phyloP scores from a whole-genome alignment of 345 rosid genomes.

The Moricandia arvensis region DNA sequence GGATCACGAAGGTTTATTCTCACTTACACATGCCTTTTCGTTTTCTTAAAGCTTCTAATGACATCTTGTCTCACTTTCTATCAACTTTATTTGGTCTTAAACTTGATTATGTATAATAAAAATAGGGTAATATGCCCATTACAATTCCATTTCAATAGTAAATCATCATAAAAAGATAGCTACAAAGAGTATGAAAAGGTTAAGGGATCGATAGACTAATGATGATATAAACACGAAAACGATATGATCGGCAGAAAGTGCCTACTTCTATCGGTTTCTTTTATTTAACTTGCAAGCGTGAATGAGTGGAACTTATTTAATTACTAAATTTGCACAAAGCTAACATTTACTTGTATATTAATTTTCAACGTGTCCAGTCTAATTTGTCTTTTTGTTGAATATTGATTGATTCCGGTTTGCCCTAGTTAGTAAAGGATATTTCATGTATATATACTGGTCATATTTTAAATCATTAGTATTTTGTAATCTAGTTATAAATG shows the following conservation, averaged over 20 bases:
- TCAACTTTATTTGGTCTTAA: slow-evolving; percentile 21
- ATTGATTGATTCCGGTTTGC: slow-evolving; percentile 7
- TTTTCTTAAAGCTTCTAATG: slow-evolving; percentile 26
- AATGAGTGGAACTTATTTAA: background rate
- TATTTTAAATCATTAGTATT: background rate
- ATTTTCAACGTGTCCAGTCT: background rate
- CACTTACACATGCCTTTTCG: slow-evolving; percentile 9
- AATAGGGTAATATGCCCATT: slow-evolving; percentile 20
- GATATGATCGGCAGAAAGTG: slow-evolving; percentile 27
- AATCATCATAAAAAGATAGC: background rate
- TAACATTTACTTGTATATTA: background rate
- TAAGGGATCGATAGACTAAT: slow-evolving; percentile 17
- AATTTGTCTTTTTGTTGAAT: background rate
- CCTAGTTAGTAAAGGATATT: background rate
- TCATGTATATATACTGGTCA: no score
- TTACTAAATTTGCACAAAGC: slow-evolving; percentile 4
- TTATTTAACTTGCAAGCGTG: background rate
- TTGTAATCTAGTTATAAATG: background rate
- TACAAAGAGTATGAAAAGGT: slow-evolving; percentile 14
- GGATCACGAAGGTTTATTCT: slow-evolving; percentile 36
- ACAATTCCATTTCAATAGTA: background rate
- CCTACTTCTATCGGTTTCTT: slow-evolving; percentile 5
- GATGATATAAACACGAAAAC: slow-evolving; percentile 30
- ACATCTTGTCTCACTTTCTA: slow-evolving; percentile 26
- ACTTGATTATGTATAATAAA: slow-evolving; percentile 18